Evolutionary conservation across 2,329 filamentous ascomycete genomes (phyloP).

Genomic region (Pseudopithomyces maydicus): DNA sequence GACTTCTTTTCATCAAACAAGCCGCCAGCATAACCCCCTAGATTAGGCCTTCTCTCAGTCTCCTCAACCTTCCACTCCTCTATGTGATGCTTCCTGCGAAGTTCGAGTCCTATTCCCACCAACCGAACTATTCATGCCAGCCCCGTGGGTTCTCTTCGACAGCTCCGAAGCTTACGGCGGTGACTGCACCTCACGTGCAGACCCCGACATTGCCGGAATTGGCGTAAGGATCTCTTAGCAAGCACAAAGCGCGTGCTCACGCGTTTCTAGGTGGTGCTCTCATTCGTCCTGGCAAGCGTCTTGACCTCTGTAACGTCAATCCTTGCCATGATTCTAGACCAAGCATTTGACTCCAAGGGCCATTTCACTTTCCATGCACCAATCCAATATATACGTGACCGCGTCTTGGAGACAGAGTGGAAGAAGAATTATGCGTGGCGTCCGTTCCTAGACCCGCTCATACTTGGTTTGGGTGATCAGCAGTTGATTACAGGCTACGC

Average conservation of each 20-base stretch:
- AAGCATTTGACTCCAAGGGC: conserved; percentile 32
- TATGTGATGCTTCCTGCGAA: no score
- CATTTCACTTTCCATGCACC: conserved; percentile 26
- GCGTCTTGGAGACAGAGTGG: conserved; percentile 32
- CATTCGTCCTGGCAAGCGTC: conserved; percentile 35
- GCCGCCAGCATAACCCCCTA: no score
- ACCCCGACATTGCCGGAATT: conserved; percentile 37
- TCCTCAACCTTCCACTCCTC: no score
- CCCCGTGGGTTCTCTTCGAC: conserved; percentile 36
- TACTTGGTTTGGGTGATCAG: conserved; percentile 39
- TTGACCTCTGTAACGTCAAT: conserved; percentile 37
- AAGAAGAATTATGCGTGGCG: conserved; percentile 38
- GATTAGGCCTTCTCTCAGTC: no score
- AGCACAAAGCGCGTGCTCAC: no score
- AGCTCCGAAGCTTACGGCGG: conserved; percentile 24
- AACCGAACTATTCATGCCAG: conserved; percentile 22
- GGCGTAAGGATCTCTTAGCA: conserved; percentile 19
- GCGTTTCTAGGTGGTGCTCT: conserved; percentile 31
- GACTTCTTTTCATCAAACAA: no score
- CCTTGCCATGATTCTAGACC: conserved; percentile 40
- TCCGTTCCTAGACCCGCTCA: conserved; percentile 36
- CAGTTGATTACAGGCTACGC: conserved; percentile 40
- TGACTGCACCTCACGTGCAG: conserved; percentile 27
- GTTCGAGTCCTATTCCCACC: neutral
- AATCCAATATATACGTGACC: conserved; percentile 28